Percentiles rank a stretch among this genome's conserved stretches.
phyloP scores from a whole-genome alignment of 139 green algal genomes.

The Yamagishiella unicocca region DNA sequence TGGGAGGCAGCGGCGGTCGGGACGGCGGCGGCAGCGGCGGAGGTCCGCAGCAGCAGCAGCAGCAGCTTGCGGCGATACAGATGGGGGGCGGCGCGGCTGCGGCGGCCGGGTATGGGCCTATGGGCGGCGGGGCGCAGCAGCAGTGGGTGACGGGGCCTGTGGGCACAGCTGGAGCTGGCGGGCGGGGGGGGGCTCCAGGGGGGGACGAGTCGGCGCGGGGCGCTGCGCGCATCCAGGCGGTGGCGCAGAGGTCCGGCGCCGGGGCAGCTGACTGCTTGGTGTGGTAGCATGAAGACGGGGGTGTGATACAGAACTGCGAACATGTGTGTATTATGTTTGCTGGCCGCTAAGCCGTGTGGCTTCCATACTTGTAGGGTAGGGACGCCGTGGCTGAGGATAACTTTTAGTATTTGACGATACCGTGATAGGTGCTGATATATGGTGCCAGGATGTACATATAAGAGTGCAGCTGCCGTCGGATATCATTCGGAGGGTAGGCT shows the following conservation, averaged over 20 bases:
- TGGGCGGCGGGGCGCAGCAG: not conserved
- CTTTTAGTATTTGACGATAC: no score
- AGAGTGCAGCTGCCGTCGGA: no score
- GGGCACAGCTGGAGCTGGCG: not conserved
- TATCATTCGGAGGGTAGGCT: no score
- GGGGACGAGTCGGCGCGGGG: not conserved
- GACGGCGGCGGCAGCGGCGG: not conserved
- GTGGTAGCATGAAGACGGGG: conserved; percentile 8
- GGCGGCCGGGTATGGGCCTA: not conserved
- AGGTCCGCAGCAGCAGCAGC: not conserved
- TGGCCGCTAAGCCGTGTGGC: no score
- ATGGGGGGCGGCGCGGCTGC: not conserved
- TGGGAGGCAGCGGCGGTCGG: not conserved
- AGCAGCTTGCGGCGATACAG: conserved; percentile 31
- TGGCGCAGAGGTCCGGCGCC: conserved; percentile 25
- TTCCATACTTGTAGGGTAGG: no score
- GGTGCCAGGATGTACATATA: no score
- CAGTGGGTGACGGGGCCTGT: no score
- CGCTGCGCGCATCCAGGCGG: conserved; percentile 12
- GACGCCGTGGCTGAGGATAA: no score
- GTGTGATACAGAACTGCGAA: no score
- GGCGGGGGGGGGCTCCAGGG: not conserved
- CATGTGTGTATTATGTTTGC: no score
- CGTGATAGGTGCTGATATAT: no score
- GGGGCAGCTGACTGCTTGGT: conserved; percentile 45